Evolutionary conservation across 345 rosid species (phyloP), one percentile per base, ranked within the genome.

Genomic region (Citrus unshiu): DNA sequence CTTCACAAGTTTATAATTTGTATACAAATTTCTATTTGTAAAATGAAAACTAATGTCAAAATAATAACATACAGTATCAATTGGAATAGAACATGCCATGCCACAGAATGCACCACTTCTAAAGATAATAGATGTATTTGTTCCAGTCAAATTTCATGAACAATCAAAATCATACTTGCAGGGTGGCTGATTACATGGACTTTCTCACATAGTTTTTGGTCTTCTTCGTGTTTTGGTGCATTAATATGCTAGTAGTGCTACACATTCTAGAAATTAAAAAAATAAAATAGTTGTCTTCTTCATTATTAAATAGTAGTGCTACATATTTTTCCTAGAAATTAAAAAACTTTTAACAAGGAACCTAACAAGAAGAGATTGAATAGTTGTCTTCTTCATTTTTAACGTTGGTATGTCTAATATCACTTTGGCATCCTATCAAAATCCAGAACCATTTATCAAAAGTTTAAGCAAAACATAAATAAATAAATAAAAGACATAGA

Each of bases 91-190:
- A 81, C 92, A 95, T 70, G 97, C 98, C 9, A 93, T 98, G 64
- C 99, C 99, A 77, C 98, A 93, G 57, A 98, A 95, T 79, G 96
- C 97, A 81, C 99, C 98, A 90, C 1, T 35, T 72, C 97, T 96
- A 68, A 98, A 92, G 84, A 91, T 91, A 82, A 95, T 93, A 0
- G 2, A 43, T 27, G 99, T 24, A 24, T 24, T 24, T 24, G 25
- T 24, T 81, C 98, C 98, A 66, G 91, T 95, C 34, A 95, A 88
- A 43, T 73, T 91, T 83, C 97, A 98, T 40, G 98, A 84, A 80
- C 70, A 70, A 69, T 60, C 51, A 63, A 21, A 9, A 57, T 32
- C 9, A 40, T 35, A 85, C 97, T 91, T 85, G 93, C 98, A 43
- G 98, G 99, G 85, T 95, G 93, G 51, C 97, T 97, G 76, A 95